Percentiles rank a stretch among this genome's conserved stretches.
phyloP scores from a whole-genome alignment of 1,284 basidiomycete genomes.

The Porodaedalea pini region DNA sequence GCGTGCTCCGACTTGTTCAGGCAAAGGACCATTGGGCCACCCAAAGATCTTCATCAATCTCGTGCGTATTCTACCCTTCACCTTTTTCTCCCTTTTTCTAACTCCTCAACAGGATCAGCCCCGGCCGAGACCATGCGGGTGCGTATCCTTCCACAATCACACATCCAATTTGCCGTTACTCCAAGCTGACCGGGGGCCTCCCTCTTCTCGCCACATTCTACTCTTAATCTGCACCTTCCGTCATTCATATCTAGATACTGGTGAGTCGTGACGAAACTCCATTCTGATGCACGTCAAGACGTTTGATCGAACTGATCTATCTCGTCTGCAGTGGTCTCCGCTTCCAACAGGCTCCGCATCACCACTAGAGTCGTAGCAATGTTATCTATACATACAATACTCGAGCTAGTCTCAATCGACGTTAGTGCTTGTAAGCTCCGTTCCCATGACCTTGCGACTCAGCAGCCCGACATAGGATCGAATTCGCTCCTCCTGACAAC shows the following conservation, averaged over 20 bases:
- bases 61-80: constrained; percentile 42
- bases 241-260: constrained; percentile 60
- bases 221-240: constrained; percentile 25
- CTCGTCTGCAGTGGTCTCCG: constrained; percentile 65
- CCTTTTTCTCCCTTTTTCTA: constrained; percentile 12
- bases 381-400: background rate
- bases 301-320: constrained; percentile 6
- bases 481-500: too few species aligned
- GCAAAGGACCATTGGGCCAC: constrained; percentile 93
- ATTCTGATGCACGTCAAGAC: background rate
- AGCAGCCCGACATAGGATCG: too few species aligned
- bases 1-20: constrained; percentile 51
- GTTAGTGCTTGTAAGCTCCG: constrained; percentile 61
- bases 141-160: constrained; percentile 29
- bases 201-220: constrained; percentile 14
- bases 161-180: constrained; percentile 25
- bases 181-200: constrained; percentile 13
- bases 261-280: constrained; percentile 44
- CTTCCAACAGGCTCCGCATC: constrained; percentile 63
- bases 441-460: constrained; percentile 25
- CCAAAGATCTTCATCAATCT: constrained; percentile 97
- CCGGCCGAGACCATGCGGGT: constrained; percentile 78
- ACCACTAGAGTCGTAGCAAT: constrained; percentile 30
- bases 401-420: constrained; percentile 32
- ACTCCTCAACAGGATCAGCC: constrained; percentile 59